Evolutionary conservation across 1,284 basidiomycete species (phyloP), one percentile per base, ranked within the genome.

Genomic region (Phlebopus sp.): DNA sequence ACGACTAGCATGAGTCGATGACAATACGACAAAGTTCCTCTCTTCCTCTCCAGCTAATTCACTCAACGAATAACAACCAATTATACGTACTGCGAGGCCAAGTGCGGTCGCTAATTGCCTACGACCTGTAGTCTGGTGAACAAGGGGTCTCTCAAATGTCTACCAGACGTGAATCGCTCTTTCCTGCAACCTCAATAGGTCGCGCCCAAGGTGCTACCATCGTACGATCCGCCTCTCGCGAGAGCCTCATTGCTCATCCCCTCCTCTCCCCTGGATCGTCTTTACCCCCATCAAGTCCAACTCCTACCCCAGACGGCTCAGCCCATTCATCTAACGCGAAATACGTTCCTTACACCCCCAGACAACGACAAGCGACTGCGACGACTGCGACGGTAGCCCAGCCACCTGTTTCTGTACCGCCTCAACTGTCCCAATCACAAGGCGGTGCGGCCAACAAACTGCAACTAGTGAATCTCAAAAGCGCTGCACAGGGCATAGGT

Each of bases 381-480:
- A 77, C 81, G 4, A 80, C 71, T 0, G 69, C 72, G 27, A 64
- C 72, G 2, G 70, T 73, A 6, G 67, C 71, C 34, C 71, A 72
- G 40, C 64, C 72, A 0, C 62, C 63, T 14, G 59, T 70, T n/a
- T 65, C 69, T 8, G 59, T 31, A 21, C 31, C 65, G 15, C 60
- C 66, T 29, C 74, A 75, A 43, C 67, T 70, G 44, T 69, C 70
- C 35, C 66, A 69, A 45, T 68, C 69, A 34, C 71, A 71, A 47
- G 78, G 77, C 18, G 79, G 80, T 59, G 84, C 82, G 3, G 79
- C 83, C 8, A 81, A 74, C 53, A 82, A 81, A 59, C 67, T 91
- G 5, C 89, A 92, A 62, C 68, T 90, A 15, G 85, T 90, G 69
- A 86, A 84, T 59, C 71, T 94, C 49, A 92, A 90, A 67, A 82